These are phyloP conservation scores for Metschnikowia henanensis DNA, from an alignment of 805 yeast genomes.

Conservation along the genomic window DNA sequence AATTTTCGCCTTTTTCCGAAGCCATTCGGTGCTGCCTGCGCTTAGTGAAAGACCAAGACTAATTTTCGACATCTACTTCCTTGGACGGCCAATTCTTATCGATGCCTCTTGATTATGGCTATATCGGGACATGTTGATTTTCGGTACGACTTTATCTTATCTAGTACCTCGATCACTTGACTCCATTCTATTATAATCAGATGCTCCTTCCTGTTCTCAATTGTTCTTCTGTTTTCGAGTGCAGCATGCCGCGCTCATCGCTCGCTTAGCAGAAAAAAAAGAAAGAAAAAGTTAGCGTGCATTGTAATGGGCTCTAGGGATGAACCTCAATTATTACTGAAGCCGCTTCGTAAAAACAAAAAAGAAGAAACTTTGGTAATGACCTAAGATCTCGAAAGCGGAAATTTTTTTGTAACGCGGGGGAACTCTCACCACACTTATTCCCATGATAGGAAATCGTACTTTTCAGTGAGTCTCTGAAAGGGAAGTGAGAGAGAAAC, in stretches of 20 bases:
- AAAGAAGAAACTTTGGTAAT: no score
- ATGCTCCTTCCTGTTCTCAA: no score
- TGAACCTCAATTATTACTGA: no score
- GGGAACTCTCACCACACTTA: no score
- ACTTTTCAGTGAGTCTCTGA: not conserved
- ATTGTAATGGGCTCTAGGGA: no score
- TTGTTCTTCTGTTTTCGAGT: not conserved
- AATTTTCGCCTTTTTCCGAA: not conserved
- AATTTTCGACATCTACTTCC: slow-evolving; percentile 6
- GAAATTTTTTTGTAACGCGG: not conserved
- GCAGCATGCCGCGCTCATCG: not conserved
- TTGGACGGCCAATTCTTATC: slow-evolving; percentile 8
- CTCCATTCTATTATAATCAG: no score
- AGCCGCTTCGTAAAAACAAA: no score
- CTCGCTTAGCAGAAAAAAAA: not conserved
- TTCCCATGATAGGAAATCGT: not conserved
- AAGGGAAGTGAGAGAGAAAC: not conserved
- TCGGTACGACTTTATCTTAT: not conserved
- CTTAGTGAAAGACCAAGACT: slow-evolving; percentile 1
- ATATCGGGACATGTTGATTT: not conserved
- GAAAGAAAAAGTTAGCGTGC: no score
- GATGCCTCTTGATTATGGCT: not conserved
- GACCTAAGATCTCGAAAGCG: not conserved
- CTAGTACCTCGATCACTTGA: no score
- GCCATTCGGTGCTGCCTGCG: slow-evolving; percentile 8